Evolutionary conservation across 2,329 filamentous ascomycete genomes (phyloP).

Genomic region (Acarospora socialis): DNA sequence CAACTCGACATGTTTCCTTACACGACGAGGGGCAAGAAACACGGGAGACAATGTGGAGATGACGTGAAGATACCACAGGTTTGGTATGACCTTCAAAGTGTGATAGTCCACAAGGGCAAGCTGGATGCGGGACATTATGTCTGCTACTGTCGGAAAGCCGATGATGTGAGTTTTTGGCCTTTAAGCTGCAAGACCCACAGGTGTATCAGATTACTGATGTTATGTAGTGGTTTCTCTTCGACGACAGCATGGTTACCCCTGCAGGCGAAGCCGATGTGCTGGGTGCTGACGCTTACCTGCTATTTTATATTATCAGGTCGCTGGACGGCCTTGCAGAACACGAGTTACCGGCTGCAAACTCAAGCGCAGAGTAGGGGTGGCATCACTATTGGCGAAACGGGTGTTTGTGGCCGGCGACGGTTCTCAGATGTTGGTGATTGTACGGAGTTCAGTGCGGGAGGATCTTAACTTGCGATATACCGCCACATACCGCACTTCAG

Average conservation of each 20-base stretch:
- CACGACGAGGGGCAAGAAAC: conserved; percentile 55
- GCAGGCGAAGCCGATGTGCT: conserved; percentile 76
- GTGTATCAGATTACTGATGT: conserved; percentile 5
- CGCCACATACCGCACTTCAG: too few species aligned
- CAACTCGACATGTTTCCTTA: conserved; percentile 85
- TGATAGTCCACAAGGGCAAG: conserved; percentile 85
- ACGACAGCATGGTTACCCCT: conserved; percentile 81
- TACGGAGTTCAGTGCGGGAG: too few species aligned
- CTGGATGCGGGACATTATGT: conserved; percentile 88
- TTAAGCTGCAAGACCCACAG: neutral
- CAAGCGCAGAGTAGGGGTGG: too few species aligned
- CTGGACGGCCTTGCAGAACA: too few species aligned
- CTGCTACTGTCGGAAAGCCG: conserved; percentile 71
- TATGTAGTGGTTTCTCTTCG: conserved; percentile 79
- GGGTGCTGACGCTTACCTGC: conserved; percentile 69
- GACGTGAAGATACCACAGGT: conserved; percentile 17
- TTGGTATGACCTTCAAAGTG: conserved; percentile 68
- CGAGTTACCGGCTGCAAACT: too few species aligned
- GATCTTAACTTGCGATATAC: too few species aligned
- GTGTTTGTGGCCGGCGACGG: too few species aligned
- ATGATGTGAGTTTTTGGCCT: conserved; percentile 38
- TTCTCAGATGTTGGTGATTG: too few species aligned
- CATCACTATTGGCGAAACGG: too few species aligned
- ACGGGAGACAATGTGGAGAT: conserved; percentile 18
- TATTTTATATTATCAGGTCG: conserved; percentile 69